Evolutionary conservation across 495 filamentous ascomycete genomes (phyloP).

Genomic region (Trichoderma erinaceum): DNA sequence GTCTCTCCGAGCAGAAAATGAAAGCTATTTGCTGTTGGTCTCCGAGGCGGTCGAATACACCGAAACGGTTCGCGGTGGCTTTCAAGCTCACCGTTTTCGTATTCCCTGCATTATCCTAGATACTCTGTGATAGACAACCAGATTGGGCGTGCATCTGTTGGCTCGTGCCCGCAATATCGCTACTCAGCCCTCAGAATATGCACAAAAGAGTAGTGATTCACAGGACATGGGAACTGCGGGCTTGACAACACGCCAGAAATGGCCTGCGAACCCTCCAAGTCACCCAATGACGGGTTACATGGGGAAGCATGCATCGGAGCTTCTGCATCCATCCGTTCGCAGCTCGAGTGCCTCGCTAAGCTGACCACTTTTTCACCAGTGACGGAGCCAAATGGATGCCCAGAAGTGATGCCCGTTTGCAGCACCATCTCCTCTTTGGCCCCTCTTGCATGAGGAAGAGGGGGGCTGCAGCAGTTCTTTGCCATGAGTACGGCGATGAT

Average conservation of each 20-base stretch:
- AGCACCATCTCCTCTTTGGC: not conserved
- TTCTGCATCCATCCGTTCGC: conserved; percentile 8
- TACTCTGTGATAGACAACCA: too few relatives aligned
- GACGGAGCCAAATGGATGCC: not conserved
- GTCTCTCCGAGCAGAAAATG: too few relatives aligned
- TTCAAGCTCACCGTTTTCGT: too few relatives aligned
- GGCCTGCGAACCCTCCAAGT: not conserved
- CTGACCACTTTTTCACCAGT: not conserved
- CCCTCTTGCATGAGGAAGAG: conserved; percentile 9
- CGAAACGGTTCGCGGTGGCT: too few relatives aligned
- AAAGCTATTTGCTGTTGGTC: too few relatives aligned
- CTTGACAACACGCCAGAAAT: not conserved
- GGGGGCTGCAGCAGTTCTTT: not conserved
- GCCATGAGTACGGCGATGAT: conserved; percentile 7
- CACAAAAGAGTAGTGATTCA: not conserved
- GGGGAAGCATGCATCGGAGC: not conserved
- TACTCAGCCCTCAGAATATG: not conserved
- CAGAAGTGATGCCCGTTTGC: not conserved
- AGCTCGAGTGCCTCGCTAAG: conserved; percentile 6
- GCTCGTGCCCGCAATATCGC: not conserved
- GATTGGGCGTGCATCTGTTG: not conserved
- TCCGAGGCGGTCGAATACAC: too few relatives aligned
- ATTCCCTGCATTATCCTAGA: too few relatives aligned
- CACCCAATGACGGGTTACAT: not conserved
- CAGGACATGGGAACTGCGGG: not conserved